Conservation (phyloP, 2,329 filamentous ascomycete species). For the Apiospora kogelbergensis region DNA sequence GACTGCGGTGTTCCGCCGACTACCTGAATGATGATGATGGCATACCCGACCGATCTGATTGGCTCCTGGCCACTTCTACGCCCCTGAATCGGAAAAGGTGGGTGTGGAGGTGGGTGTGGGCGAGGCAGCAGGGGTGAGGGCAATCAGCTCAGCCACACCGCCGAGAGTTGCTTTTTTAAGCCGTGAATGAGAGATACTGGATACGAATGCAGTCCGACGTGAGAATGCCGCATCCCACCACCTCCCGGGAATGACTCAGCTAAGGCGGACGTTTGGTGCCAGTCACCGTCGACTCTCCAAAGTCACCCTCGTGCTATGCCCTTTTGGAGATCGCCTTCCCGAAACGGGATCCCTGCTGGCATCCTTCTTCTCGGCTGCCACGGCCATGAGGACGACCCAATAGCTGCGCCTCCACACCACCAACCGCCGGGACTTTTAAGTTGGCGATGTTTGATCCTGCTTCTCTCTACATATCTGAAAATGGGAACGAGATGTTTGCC, state of each 20-base stretch:
- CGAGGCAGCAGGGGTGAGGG: background rate
- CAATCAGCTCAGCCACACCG: background rate
- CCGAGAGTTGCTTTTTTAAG: background rate
- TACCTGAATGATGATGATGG: background rate
- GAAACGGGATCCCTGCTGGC: background rate
- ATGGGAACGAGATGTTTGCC: background rate
- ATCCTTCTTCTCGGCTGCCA: background rate
- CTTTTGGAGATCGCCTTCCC: conserved; percentile 5
- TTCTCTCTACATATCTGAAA: too few relatives aligned
- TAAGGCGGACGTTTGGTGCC: background rate
- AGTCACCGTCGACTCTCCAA: background rate
- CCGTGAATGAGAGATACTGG: background rate
- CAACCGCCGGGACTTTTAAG: background rate
- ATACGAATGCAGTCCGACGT: conserved; percentile 1
- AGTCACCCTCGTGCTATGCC: background rate
- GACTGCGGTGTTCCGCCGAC: background rate
- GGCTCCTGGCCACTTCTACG: background rate
- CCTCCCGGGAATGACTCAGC: background rate
- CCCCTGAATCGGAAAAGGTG: background rate
- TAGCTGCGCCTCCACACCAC: conserved; percentile 7
- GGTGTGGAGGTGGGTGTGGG: background rate
- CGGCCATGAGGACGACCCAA: background rate
- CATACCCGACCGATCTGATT: background rate
- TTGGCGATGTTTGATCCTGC: background rate
- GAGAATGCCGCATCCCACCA: background rate